These are phyloP conservation scores for Pseudogymnoascus sp. DNA, from an alignment of 2,329 filamentous ascomycete genomes.

Conservation along the genomic window DNA sequence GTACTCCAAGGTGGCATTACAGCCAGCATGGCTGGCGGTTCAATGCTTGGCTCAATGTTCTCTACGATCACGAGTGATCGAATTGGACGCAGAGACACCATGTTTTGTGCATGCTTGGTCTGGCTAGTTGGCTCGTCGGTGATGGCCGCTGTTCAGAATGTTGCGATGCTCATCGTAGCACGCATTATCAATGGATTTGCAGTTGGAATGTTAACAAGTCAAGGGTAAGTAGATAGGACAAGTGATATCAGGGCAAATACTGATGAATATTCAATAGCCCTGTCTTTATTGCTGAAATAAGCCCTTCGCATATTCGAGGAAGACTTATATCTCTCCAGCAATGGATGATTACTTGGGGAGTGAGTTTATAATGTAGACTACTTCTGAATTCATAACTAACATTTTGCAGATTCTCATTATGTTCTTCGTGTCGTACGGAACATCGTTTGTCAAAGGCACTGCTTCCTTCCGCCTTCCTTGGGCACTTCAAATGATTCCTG, in stretches of 20 bases:
- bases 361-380: neutral
- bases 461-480: constrained; percentile 45
- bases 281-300: constrained; percentile 60
- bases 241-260: neutral
- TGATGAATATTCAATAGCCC: constrained; percentile 31
- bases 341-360: constrained; percentile 40
- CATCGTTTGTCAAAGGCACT: constrained; percentile 35
- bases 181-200: constrained; percentile 64
- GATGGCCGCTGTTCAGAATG: constrained; percentile 48
- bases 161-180: constrained; percentile 58
- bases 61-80: constrained; percentile 40
- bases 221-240: constrained; percentile 36
- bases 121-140: constrained; percentile 40
- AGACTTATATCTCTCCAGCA: constrained; percentile 39
- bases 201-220: constrained; percentile 65
- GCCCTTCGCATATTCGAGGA: constrained; percentile 35
- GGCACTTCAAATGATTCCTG: constrained; percentile 41
- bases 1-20: constrained; percentile 38
- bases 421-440: constrained; percentile 43
- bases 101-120: constrained; percentile 38
- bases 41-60: constrained; percentile 39
- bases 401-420: constrained; percentile 35
- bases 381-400: neutral
- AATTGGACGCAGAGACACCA: constrained; percentile 38
- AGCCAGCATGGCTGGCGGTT: constrained; percentile 42